A percentile compares a stretch with the other conserved stretches of the same genome.
These are phyloP conservation scores for Dissophora globulifera DNA, from an alignment of 192 early-diverging fungal genomes.

Conservation along the genomic window DNA sequence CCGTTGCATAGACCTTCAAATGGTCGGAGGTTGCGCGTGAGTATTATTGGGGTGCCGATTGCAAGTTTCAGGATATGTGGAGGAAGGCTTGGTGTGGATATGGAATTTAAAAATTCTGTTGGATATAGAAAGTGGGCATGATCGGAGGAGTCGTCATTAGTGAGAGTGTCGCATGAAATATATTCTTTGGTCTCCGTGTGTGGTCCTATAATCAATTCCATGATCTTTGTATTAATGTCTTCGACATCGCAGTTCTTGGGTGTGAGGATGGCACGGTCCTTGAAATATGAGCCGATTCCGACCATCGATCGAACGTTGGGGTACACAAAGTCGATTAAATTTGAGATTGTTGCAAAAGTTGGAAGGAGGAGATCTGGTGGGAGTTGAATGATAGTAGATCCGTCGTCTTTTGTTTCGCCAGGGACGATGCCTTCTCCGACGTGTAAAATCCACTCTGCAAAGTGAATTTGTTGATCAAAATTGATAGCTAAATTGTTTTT, in stretches of 20 bases:
- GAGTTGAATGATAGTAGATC: conserved; percentile 4
- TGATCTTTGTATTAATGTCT: conserved; percentile 10
- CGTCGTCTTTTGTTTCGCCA: background rate
- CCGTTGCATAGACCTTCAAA: conserved; percentile 1
- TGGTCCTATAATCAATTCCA: conserved; percentile 2
- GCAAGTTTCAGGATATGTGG: background rate
- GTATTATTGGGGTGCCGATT: conserved; percentile 18
- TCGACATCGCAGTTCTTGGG: conserved; percentile 32
- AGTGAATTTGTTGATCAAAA: background rate
- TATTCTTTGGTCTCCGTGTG: background rate
- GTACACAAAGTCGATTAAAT: conserved; percentile 15
- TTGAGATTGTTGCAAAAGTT: background rate
- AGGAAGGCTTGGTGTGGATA: too few relatives aligned
- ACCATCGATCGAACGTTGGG: conserved; percentile 9
- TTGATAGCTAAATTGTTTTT: background rate
- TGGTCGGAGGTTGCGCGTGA: background rate
- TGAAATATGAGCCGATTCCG: background rate
- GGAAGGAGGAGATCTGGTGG: conserved; percentile 6
- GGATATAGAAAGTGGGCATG: background rate
- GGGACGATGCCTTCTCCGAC: background rate
- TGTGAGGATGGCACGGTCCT: conserved; percentile 6
- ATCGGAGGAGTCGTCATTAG: background rate
- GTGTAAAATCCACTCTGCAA: conserved; percentile 14
- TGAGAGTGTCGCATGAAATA: background rate
- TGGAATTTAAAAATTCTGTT: background rate